phyloP scores from a whole-genome alignment of 108 stramenopile species.

The Cylindrotheca closterium region DNA sequence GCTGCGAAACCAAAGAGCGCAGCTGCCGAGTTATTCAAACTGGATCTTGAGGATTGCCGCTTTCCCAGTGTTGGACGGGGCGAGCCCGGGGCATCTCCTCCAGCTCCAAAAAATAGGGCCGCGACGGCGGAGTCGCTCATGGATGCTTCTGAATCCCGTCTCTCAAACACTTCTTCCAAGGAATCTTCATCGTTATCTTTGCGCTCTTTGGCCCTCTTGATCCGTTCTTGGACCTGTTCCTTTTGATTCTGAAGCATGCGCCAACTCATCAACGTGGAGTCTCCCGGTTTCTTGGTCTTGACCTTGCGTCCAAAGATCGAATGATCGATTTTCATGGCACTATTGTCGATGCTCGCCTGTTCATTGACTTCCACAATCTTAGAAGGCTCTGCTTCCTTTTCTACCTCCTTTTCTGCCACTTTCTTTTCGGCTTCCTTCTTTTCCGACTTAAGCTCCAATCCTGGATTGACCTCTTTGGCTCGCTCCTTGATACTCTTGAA shows the following conservation, averaged over 20 bases:
- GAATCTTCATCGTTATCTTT: conserved; percentile 17
- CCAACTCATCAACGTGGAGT: conserved; percentile 25
- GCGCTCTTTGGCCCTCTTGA: conserved; percentile 15
- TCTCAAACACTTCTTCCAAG: not conserved
- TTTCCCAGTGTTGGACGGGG: too few relatives aligned
- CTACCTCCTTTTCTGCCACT: not conserved
- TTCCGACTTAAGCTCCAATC: too few relatives aligned
- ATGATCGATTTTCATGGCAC: conserved; percentile 13
- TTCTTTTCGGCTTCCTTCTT: not conserved
- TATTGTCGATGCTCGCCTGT: conserved; percentile 26
- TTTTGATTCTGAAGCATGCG: conserved; percentile 28
- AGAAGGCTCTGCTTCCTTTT: not conserved
- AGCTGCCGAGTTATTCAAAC: conserved; percentile 17
- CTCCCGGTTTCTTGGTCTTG: conserved; percentile 28
- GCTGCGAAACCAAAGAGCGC: conserved; percentile 14
- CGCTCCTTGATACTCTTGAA: too few relatives aligned
- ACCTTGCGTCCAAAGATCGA: conserved; percentile 26
- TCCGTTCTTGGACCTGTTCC: conserved; percentile 25
- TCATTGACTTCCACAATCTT: not conserved
- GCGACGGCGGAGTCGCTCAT: conserved; percentile 14
- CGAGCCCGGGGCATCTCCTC: too few relatives aligned
- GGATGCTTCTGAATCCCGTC: not conserved
- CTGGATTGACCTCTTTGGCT: too few relatives aligned
- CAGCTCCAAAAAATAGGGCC: conserved; percentile 13
- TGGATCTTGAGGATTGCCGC: not conserved